Evolutionary conservation across 208 protist species (phyloP), one percentile per base, ranked within the genome.

Genomic region (Borovskyia barvae): DNA sequence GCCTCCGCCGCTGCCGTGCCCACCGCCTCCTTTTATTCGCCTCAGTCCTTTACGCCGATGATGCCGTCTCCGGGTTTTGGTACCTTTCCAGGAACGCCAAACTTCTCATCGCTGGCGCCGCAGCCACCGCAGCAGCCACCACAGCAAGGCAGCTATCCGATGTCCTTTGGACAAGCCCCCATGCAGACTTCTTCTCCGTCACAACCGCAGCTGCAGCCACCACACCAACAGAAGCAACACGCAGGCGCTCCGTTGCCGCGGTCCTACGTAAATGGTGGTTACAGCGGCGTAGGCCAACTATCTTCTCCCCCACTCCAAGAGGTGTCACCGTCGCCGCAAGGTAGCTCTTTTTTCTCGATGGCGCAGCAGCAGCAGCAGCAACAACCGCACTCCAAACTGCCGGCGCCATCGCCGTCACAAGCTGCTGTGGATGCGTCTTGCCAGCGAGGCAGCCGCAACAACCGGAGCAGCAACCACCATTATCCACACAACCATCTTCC

Each of bases 251-350:
- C 49, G 54, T 50, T 55, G 40, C 52, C 63, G 22, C 63, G 56
- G 47, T 33, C 51, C n/a, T 70, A 57, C 35, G 28, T 70, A 39
- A 70, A 70, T 20, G 48, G 48, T 24, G 54, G 63, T 22, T 69
- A 61, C 35, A 56, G 41, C 52, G 36, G 43, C 24, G 20, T 26
- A 20, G 53, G 25, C n/a, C 50, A 56, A n/a, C n/a, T n/a, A n/a
- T n/a, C n/a, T n/a, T n/a, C n/a, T n/a, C 51, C 3, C 42, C 35
- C 37, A 33, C 61, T 46, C 51, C 42, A 37, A 19, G 15, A 29
- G 32, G 24, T 2, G 11, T 20, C 41, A 29, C 54, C 35, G 41
- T 28, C 40, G 2, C 2, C 29, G n/a, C 17, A 26, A 26, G 33
- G 19, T 22, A 54, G 20, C 36, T 4, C 20, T 33, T 20, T 37